phyloP scores from a whole-genome alignment of 2,329 filamentous ascomycete genomes.

The Fusarium oxysporum region DNA sequence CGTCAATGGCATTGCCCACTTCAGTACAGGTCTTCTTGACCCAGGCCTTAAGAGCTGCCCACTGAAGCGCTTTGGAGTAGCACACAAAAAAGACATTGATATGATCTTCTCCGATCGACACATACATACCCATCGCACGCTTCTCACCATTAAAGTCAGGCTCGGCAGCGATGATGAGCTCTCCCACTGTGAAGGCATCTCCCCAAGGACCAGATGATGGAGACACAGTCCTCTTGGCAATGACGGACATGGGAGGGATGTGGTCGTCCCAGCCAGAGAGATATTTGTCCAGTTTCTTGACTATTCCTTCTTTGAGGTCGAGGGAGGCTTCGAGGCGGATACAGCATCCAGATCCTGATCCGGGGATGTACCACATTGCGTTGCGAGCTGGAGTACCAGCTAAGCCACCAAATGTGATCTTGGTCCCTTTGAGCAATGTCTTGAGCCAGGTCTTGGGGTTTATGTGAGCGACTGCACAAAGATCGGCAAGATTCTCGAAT shows the following conservation, averaged over 20 bases:
- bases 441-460: not conserved
- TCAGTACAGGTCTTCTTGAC: accelerated
- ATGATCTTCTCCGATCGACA: not conserved
- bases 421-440: accelerated
- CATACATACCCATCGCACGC: not conserved
- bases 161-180: not conserved
- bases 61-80: not conserved
- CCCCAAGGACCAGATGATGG: not conserved
- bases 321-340: accelerated
- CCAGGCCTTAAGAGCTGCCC: accelerated
- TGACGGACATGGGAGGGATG: accelerated
- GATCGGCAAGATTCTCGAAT: accelerated
- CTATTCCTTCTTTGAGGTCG: accelerated
- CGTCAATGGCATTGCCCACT: not conserved
- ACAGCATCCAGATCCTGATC: accelerated
- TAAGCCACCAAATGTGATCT: accelerated
- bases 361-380: not conserved
- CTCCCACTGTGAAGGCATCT: not conserved
- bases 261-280: accelerated
- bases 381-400: not conserved
- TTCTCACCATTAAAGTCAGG: not conserved
- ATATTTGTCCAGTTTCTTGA: accelerated
- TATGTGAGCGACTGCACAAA: not conserved
- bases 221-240: not conserved
- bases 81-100: not conserved